These are phyloP conservation scores for Polytrichum formosum DNA, from an alignment of 225 moss, liverwort and hornwort species.

Conservation along the genomic window DNA sequence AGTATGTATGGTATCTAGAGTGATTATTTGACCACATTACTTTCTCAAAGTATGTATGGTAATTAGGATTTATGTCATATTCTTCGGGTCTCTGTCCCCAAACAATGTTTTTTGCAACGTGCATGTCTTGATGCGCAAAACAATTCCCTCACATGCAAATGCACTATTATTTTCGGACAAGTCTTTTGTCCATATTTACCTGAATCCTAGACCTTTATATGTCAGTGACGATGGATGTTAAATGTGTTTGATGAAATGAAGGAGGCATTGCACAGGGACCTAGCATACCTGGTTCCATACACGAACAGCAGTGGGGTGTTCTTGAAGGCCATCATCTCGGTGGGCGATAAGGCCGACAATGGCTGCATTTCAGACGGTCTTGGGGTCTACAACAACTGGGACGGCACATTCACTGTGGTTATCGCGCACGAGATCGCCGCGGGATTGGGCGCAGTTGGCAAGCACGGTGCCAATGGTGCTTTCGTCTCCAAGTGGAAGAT, in stretches of 20 bases:
- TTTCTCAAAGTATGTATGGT: too few species aligned
- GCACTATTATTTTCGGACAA: too few species aligned
- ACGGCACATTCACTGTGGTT: constrained; percentile 14
- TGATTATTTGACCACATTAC: too few species aligned
- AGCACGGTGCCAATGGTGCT: constrained; percentile 17
- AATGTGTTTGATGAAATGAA: not conserved
- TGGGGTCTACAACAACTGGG: constrained; percentile 16
- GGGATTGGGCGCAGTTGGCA: not conserved
- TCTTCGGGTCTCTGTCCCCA: too few species aligned
- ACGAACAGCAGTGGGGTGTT: constrained; percentile 8
- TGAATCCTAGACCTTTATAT: too few species aligned
- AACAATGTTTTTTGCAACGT: too few species aligned
- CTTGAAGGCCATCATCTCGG: constrained; percentile 18
- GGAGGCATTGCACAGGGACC: constrained; percentile 18
- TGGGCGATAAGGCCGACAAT: constrained; percentile 18
- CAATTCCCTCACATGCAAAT: too few species aligned
- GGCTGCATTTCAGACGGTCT: constrained; percentile 26
- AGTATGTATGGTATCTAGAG: too few species aligned
- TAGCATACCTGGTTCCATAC: constrained; percentile 27
- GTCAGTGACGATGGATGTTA: too few species aligned
- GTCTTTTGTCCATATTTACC: too few species aligned
- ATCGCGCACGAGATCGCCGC: constrained; percentile 17
- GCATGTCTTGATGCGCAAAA: too few species aligned
- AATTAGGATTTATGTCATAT: too few species aligned
- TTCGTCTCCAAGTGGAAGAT: constrained; percentile 28